phyloP scores from a whole-genome alignment of 2,329 filamentous ascomycete species.

The Tolypocladium capitatum region DNA sequence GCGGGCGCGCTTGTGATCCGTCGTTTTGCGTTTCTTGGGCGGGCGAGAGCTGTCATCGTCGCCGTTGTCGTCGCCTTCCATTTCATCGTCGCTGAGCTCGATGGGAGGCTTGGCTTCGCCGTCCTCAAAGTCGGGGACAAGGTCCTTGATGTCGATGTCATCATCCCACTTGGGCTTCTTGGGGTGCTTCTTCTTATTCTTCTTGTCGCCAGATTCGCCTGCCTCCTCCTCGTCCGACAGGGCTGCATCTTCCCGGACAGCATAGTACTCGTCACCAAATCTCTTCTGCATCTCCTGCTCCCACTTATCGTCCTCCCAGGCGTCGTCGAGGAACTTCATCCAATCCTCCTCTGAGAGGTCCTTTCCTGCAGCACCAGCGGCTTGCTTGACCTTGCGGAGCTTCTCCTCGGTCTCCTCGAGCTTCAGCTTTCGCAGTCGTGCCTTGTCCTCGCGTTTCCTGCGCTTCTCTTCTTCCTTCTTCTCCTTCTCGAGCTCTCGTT shows the following conservation, averaged over 20 bases:
- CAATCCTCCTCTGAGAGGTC: conserved; percentile 62
- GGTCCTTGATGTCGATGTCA: conserved; percentile 92
- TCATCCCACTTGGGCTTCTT: conserved; percentile 75
- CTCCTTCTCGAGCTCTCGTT: conserved; percentile 64
- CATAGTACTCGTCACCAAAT: conserved; percentile 89
- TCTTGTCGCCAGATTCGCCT: conserved; percentile 41
- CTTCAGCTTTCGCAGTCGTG: conserved; percentile 73
- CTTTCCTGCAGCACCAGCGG: conserved; percentile 64
- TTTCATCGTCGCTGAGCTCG: conserved; percentile 33
- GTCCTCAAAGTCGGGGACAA: conserved; percentile 76
- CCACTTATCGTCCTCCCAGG: conserved; percentile 84
- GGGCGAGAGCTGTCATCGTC: conserved; percentile 29
- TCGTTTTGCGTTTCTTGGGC: conserved; percentile 47
- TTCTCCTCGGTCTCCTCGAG: conserved; percentile 83
- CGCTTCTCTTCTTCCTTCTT: conserved; percentile 68
- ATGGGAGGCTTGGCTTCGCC: conserved; percentile 39
- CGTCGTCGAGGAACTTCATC: conserved; percentile 70
- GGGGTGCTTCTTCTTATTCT: conserved; percentile 27
- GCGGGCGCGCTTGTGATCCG: conserved; percentile 46
- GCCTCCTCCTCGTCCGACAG: conserved; percentile 45
- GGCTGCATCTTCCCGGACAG: conserved; percentile 54
- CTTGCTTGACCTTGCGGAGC: conserved; percentile 76
- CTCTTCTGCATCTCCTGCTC: conserved; percentile 77
- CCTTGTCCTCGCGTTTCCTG: conserved; percentile 66
- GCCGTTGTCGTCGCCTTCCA: conserved; percentile 24